A percentile compares a stretch with the other conserved stretches of the same genome.
Evolutionary conservation across 1,284 basidiomycete species (phyloP).

Genomic region (Puccinia horiana): DNA sequence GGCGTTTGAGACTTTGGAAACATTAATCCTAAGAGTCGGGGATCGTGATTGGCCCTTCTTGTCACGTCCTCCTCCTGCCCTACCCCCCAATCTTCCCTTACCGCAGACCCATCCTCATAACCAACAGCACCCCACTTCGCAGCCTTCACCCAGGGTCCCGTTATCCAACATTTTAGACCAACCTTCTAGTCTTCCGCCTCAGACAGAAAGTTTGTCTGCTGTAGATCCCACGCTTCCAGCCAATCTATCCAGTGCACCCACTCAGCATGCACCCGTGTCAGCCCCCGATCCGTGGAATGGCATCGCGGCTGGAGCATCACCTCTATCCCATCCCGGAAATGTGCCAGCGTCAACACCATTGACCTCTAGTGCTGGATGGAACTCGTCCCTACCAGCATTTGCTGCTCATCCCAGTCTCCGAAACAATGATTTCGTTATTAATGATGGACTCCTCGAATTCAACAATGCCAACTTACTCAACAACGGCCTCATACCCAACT

Average conservation of each 20-base stretch:
- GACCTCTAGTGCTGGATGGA: slow-evolving; percentile 27
- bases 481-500: slow-evolving; percentile 24
- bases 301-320: slow-evolving; percentile 2
- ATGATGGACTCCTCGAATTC: slow-evolving; percentile 16
- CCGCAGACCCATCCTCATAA: slow-evolving; percentile 20
- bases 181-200: slow-evolving; percentile 11
- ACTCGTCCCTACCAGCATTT: slow-evolving; percentile 32
- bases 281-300: slow-evolving; percentile 38
- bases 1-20: slow-evolving; percentile 59
- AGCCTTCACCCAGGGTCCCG: slow-evolving; percentile 7
- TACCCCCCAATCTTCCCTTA: slow-evolving; percentile 46
- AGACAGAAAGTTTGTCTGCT: slow-evolving; percentile 18
- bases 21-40: slow-evolving; percentile 57
- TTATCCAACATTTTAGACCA: not conserved
- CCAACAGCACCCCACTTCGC: slow-evolving; percentile 3
- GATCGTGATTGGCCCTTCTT: slow-evolving; percentile 59
- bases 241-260: slow-evolving; percentile 20
- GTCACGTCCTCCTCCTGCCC: slow-evolving; percentile 33
- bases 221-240: slow-evolving; percentile 19
- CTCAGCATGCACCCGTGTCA: not conserved
- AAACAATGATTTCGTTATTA: slow-evolving; percentile 28
- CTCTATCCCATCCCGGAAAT: slow-evolving; percentile 13
- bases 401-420: slow-evolving; percentile 5
- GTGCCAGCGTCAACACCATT: slow-evolving; percentile 25
- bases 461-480: slow-evolving; percentile 32